phyloP scores from a whole-genome alignment of 1,284 basidiomycete species.

The Lentinula novae-zelandiae region DNA sequence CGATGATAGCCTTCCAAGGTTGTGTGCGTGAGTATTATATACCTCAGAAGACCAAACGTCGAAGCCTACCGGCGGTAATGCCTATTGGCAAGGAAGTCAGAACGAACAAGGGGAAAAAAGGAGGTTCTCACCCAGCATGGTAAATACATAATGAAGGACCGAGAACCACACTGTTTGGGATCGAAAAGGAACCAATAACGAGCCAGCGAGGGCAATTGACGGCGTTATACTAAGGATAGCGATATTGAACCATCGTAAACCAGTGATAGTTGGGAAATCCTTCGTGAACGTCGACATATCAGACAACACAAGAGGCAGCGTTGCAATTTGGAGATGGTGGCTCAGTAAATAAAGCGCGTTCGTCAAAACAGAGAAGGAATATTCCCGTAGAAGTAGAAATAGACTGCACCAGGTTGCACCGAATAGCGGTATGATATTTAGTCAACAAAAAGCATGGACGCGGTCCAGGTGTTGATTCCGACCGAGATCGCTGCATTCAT shows the following conservation, averaged over 20 bases:
- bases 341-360: constrained; percentile 2
- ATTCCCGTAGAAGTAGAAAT: constrained; percentile 1
- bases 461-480: constrained; percentile 8
- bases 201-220: constrained; percentile 61
- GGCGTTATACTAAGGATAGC: constrained; percentile 67
- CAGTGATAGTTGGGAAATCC: constrained; percentile 44
- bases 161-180: constrained; percentile 59
- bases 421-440: constrained; percentile 12
- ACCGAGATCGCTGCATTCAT: constrained; percentile 7
- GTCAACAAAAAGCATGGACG: constrained; percentile 9
- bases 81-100: constrained; percentile 32
- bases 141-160: constrained; percentile 70
- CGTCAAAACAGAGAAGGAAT: background rate
- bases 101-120: constrained; percentile 15
- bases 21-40: background rate
- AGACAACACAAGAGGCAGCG: background rate
- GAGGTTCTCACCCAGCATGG: constrained; percentile 53
- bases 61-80: constrained; percentile 52
- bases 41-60: background rate
- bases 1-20: constrained; percentile 74
- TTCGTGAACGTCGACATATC: constrained; percentile 18
- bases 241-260: constrained; percentile 66
- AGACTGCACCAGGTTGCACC: constrained; percentile 3
- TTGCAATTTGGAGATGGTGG: background rate
- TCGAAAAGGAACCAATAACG: constrained; percentile 43